Evolutionary conservation across 2,329 filamentous ascomycete genomes (phyloP).

Genomic region (Fusarium sp.): DNA sequence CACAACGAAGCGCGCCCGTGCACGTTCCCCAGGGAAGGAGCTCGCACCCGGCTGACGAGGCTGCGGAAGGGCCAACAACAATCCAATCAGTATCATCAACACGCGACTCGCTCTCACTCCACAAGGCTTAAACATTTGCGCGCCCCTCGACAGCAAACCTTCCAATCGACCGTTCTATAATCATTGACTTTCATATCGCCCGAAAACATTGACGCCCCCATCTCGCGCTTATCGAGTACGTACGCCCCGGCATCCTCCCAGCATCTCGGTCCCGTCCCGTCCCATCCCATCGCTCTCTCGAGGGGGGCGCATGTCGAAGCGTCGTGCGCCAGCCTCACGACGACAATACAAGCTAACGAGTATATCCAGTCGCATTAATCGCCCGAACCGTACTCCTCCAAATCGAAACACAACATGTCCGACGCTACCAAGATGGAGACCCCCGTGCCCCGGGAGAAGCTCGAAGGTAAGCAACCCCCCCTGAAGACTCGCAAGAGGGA

Average conservation of each 20-base stretch:
- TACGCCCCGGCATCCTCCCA: conserved; percentile 18
- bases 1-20: conserved; percentile 12
- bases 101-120: conserved; percentile 36
- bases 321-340: conserved; percentile 32
- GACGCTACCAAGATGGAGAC: conserved; percentile 53
- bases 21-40: conserved; percentile 12
- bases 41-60: conserved; percentile 13
- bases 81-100: conserved; percentile 34
- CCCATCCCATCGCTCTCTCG: conserved; percentile 7
- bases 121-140: conserved; percentile 37
- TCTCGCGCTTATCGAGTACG: conserved; percentile 19
- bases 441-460: conserved; percentile 74
- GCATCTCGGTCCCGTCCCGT: conserved; percentile 12
- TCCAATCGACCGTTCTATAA: conserved; percentile 13
- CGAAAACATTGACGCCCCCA: conserved; percentile 27
- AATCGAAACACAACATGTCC: conserved; percentile 48
- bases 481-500: conserved; percentile 1
- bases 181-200: conserved; percentile 10
- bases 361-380: conserved; percentile 18
- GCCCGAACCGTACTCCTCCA: conserved; percentile 24
- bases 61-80: conserved; percentile 11
- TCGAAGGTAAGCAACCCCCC: conserved; percentile 69
- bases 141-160: conserved; percentile 19
- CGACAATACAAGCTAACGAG: conserved; percentile 21
- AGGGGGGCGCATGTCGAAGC: conserved; percentile 35